Evolutionary conservation across 495 filamentous ascomycete species (phyloP), one percentile per base, ranked within the genome.

Genomic region (Aspergillus egyptiacus): DNA sequence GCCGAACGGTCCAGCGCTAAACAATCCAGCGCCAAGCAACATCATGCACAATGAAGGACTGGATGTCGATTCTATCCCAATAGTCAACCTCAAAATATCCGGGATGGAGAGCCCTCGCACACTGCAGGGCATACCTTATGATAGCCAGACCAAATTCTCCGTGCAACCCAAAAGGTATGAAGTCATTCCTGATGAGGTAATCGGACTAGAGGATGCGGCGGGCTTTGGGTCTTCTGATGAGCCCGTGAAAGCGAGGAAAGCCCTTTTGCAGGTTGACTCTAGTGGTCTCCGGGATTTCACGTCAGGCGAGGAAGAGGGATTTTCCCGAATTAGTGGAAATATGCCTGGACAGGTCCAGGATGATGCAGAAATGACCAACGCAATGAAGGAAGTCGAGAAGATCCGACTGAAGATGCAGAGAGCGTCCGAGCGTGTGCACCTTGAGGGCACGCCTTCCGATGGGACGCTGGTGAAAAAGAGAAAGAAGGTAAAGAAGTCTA

Each of bases 41-140:
- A 76, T 68, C 23, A 78, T 79, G 24, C 85, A 88, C 55, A 83
- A 82, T 2, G 81, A 83, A 6, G 84, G 81, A 23, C 67, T 96
- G 13, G 93, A 98, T 61, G 77, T 98, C 40, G 93, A 98, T 62
- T 78, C 86, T 11, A 98, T 98, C 51, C 93, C 93, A 1, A 91
- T 97, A 51, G 89, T 98, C 77, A 82, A 94, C 55, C 78, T 98
- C 19, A 81, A 91, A 57, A 71, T 95, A 19, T 80, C 79, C 2
- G 77, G 75, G 41, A 62, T 30, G 31, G 45, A 24, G 36, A 67
- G 13, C 54, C 60, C 40, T 41, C 24, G 10, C 54, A 36, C 50
- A 46, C 40, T 51, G 34, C 44, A 24, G 8, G 39, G 48, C 15
- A 25, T 48, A 1, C 25, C 51, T 36, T 41, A 52, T 25, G 56